These are phyloP conservation scores for Pichia sporocuriosa DNA, from an alignment of 805 yeast genomes.

Conservation along the genomic window DNA sequence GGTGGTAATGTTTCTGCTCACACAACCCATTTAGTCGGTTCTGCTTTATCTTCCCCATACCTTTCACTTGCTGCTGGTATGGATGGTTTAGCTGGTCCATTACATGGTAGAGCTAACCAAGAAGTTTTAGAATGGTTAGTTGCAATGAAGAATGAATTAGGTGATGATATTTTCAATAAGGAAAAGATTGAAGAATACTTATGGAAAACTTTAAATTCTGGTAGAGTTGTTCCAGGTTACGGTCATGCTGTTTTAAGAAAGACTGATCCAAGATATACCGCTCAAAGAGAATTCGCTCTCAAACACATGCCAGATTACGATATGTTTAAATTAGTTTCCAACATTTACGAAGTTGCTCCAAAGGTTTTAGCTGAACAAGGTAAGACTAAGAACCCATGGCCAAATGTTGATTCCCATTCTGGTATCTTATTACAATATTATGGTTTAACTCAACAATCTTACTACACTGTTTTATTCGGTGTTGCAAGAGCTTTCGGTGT, in stretches of 20 bases:
- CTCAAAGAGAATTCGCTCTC: slow-evolving; percentile 77
- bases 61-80: slow-evolving; percentile 75
- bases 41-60: slow-evolving; percentile 74
- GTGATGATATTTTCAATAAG: slow-evolving; percentile 58
- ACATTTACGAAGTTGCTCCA: slow-evolving; percentile 79
- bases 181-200: slow-evolving; percentile 67
- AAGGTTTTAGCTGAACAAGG: slow-evolving; percentile 74
- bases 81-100: slow-evolving; percentile 82
- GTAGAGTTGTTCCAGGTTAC: slow-evolving; percentile 84
- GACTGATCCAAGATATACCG: slow-evolving; percentile 84
- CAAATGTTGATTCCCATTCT: slow-evolving; percentile 83
- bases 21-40: slow-evolving; percentile 80
- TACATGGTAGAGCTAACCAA: slow-evolving; percentile 85
- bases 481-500: slow-evolving; percentile 85
- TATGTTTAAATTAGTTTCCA: slow-evolving; percentile 69
- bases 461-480: slow-evolving; percentile 83
- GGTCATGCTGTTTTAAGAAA: slow-evolving; percentile 85
- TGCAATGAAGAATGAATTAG: slow-evolving; percentile 56
- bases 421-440: slow-evolving; percentile 82
- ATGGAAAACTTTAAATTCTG: slow-evolving; percentile 73
- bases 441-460: slow-evolving; percentile 74
- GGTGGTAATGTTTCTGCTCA: slow-evolving; percentile 89
- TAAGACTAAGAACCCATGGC: slow-evolving; percentile 91
- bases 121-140: slow-evolving; percentile 79
- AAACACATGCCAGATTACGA: slow-evolving; percentile 72